Conservation (phyloP, 1,284 basidiomycete species). For the Chalciporus sp. region DNA sequence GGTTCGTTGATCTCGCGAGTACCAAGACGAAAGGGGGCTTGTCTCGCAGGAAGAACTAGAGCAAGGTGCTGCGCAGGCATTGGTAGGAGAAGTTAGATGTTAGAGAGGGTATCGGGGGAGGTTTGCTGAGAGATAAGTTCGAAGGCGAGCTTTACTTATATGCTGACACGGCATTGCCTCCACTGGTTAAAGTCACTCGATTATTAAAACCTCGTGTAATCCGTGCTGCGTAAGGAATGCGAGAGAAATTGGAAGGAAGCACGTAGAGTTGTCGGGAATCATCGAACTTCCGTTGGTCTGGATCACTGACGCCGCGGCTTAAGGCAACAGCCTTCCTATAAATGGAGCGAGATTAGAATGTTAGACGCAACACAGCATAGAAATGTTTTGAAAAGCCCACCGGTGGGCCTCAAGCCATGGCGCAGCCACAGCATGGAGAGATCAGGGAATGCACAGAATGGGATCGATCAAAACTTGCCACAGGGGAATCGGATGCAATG, state of each 20-base stretch:
- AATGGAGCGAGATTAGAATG: conserved; percentile 36
- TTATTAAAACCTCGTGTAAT: conserved; percentile 39
- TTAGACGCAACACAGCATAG: conserved; percentile 29
- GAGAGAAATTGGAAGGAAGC: conserved; percentile 27
- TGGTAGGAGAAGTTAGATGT: conserved; percentile 9
- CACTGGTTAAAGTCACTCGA: conserved; percentile 23
- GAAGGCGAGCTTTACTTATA: conserved; percentile 31
- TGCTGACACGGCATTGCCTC: conserved; percentile 33
- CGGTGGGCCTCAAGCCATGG: conserved; percentile 7
- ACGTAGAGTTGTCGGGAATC: conserved; percentile 30
- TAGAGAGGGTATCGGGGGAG: conserved; percentile 10
- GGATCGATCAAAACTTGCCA: conserved; percentile 6
- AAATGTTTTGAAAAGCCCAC: conserved; percentile 18
- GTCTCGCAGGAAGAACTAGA: conserved; percentile 34
- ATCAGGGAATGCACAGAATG: conserved; percentile 14
- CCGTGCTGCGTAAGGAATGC: conserved; percentile 33
- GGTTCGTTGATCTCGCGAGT: conserved; percentile 39
- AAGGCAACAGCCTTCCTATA: conserved; percentile 35
- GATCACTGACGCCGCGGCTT: conserved; percentile 33
- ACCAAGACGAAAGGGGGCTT: conserved; percentile 30
- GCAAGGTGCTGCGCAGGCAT: conserved; percentile 32
- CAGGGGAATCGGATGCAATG: conserved; percentile 3
- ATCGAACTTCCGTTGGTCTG: conserved; percentile 24
- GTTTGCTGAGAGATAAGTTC: conserved; percentile 24
- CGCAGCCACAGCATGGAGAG: conserved; percentile 25